Evolutionary conservation across 176 grass and related monocot species (phyloP).

Genomic region (Eleusine indica): DNA sequence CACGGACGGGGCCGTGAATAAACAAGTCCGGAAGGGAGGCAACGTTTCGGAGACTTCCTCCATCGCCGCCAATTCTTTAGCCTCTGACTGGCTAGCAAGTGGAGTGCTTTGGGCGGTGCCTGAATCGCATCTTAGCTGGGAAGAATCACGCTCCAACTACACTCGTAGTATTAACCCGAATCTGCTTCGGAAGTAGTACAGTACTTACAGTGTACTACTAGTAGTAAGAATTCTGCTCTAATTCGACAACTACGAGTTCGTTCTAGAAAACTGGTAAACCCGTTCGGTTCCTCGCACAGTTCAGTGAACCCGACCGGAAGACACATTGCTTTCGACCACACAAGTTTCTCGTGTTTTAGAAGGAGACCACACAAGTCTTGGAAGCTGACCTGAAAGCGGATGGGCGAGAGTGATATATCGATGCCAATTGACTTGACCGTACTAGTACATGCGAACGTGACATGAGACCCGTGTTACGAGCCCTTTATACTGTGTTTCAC

Average conservation of each 20-base stretch:
- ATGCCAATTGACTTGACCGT: background rate
- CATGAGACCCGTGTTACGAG: background rate
- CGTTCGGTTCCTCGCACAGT: background rate
- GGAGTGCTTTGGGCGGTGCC: slow-evolving; percentile 29
- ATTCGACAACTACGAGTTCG: background rate
- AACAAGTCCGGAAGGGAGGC: slow-evolving; percentile 30
- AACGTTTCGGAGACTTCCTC: background rate
- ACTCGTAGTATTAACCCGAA: background rate
- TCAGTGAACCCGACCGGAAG: background rate
- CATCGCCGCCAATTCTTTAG: background rate
- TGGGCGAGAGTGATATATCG: background rate
- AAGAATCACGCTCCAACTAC: background rate
- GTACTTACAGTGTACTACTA: no score
- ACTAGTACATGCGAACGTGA: background rate
- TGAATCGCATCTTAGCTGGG: slow-evolving; percentile 15
- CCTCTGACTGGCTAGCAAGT: background rate
- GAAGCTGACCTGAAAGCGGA: slow-evolving; percentile 11
- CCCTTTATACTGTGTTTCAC: background rate
- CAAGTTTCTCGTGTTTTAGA: background rate
- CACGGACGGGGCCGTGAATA: background rate
- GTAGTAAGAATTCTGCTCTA: background rate
- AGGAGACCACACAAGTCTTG: background rate
- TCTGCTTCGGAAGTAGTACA: background rate
- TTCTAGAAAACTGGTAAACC: background rate
- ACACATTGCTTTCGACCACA: background rate